Evolutionary conservation across 2,329 filamentous ascomycete species (phyloP), one percentile per base, ranked within the genome.

Genomic region (Corniculantispora saksenae): DNA sequence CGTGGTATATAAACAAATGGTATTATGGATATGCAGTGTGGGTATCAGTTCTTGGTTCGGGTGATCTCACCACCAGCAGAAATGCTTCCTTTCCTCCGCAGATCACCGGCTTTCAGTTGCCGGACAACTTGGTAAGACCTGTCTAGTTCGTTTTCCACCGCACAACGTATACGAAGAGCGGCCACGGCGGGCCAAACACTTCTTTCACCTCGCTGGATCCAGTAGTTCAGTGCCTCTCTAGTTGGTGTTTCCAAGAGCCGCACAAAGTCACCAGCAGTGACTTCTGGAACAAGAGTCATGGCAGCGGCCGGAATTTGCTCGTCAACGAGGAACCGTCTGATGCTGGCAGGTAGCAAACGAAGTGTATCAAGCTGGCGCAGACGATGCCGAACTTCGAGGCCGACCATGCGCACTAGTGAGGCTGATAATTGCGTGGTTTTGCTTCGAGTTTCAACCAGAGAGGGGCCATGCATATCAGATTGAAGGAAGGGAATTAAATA

Each of bases 151-250:
- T 93, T 90, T 76, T 98, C 94, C 9, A 98, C 85, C 5, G 89
- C 90, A 76, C 92, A 95, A 8, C 94, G 82, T 8, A 97, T 89
- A 70, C 90, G 90, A 67, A 98, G 78, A 17, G 93, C 92, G 38
- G 89, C 89, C 3, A 97, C 87, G 2, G 93, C 92, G 0, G 94
- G 94, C 94, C 94, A 98, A 0, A 97, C 93, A 69, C 91, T 94
- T 67, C 89, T 82, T 78, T 98, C 94, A 1, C 94, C 94, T 63
- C 90, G 85, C 38, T 89, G 77, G 62, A 96, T 93, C 94, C 94
- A 97, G 70, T 94, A 91, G 65, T 92, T 88, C 3, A 97, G 80
- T 10, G 87, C 89, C 66, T 90, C 87, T 60, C 86, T 83, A 0
- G 90, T 94, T 1, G 93, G 93, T 35, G 91, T 92, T 75, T 96